Evolutionary conservation across 257 asterid genomes (phyloP), one percentile per base, ranked within the genome.

Genomic region (Solanum sparsipilum): DNA sequence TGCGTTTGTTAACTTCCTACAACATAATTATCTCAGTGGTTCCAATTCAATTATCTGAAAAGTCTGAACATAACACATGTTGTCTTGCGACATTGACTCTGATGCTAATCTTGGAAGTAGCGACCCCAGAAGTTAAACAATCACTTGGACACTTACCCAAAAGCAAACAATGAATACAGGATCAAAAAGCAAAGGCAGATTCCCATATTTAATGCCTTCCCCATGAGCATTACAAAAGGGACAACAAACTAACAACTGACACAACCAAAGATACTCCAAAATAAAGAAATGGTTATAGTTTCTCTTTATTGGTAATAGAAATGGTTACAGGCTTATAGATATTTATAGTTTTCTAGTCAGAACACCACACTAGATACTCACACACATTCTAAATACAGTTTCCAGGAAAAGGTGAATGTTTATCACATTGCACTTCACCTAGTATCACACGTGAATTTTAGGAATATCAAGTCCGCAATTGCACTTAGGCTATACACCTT

Each of bases 1-100:
- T 89, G 92, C 92, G 89, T 88, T 82, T 86, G 87, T 93, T 90
- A 88, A 91, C 95, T 92, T 93, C 98, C 99, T 96, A 96, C 91
- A 96, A 89, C 88, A 92, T 65, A 90, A 76, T 88, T 88, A 88
- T 89, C 90, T 89, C 89, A 88, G 91, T 88, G 76, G 88, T 81
- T 89, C 86, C 89, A 84, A 84, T 75, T 87, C 86, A 90, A 84
- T 85, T 44, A 85, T 88, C 84, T 88, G 68, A 44, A 39, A 83
- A 31, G 18, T 83, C n/a, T 23, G 38, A 29, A 83, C 67, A 73
- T 87, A 39, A 25, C 20, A 56, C 86, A 89, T 84, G 29, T 16
- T 34, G 86, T 72, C 74, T 81, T 72, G 84, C 63, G 29, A 35
- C 48, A 35, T 35, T 20, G 79, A 73, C 41, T 70, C 71, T 65